These are phyloP conservation scores for Lecanicillium sp. DNA, from an alignment of 2,329 filamentous ascomycete genomes.

Conservation along the genomic window DNA sequence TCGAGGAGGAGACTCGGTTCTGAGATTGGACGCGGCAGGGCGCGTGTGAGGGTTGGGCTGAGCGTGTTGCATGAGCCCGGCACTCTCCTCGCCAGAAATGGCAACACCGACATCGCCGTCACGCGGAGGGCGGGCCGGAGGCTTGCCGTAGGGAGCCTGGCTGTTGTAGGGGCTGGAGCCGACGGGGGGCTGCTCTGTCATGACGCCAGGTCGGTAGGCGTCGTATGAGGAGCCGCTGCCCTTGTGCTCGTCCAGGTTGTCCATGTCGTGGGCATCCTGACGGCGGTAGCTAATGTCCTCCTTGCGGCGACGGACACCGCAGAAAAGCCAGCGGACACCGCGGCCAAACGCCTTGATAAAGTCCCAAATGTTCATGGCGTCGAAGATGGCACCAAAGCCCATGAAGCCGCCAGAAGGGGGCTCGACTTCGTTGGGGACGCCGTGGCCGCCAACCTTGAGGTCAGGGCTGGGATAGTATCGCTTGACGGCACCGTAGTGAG, in stretches of 20 bases:
- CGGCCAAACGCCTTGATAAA: conserved; percentile 73
- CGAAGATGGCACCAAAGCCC: conserved; percentile 58
- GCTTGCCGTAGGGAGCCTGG: conserved; percentile 30
- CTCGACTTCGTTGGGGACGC: conserved; percentile 37
- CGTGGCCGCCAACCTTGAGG: conserved; percentile 29
- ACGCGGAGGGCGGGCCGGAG: conserved; percentile 22
- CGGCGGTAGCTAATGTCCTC: conserved; percentile 45
- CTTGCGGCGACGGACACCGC: conserved; percentile 59
- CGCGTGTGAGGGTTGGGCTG: conserved; percentile 24
- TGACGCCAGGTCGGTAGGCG: conserved; percentile 22
- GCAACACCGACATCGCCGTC: conserved; percentile 16
- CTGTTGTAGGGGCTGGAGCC: conserved; percentile 33
- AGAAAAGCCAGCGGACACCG: conserved; percentile 73
- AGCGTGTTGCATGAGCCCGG: conserved; percentile 36
- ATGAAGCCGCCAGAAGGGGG: conserved; percentile 58
- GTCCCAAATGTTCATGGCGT: conserved; percentile 78
- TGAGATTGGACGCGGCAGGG: not conserved
- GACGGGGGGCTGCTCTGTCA: conserved; percentile 27
- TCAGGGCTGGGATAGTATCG: conserved; percentile 44
- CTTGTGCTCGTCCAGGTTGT: conserved; percentile 30
- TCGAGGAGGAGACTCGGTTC: conserved; percentile 2
- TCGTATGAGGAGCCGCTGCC: conserved; percentile 19
- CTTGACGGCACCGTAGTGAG: conserved; percentile 32
- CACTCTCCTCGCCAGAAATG: conserved; percentile 31
- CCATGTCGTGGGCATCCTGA: conserved; percentile 31